Evolutionary conservation across 106 monocot species (phyloP), one percentile per base, ranked within the genome.

Genomic region (Ottelia alismoides): DNA sequence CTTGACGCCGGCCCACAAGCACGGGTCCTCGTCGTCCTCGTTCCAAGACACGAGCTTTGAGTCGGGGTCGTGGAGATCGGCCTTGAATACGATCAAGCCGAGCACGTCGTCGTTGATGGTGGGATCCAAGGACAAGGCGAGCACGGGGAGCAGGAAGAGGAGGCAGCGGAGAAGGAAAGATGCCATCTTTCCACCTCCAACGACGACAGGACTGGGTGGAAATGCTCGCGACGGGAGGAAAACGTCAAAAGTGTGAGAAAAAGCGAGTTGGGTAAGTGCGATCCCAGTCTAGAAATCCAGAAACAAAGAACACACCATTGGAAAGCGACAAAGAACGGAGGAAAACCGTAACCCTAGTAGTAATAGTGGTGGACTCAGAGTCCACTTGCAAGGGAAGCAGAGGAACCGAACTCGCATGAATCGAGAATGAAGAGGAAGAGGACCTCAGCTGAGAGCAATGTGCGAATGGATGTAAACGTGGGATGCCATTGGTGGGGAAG

Each of bases 41-140:
- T 85, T 77, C 98, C 98, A 98, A 1, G 98, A 83, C 3, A 70
- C 58, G 22, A 98, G 90, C 54, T 62, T 62, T 17, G 71, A 71
- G 1, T n/a, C 20, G 0, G 98, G 82, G 61, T 98, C 96, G 1
- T 2, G 18, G 22, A 98, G 57, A 23, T 74, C 90, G 47, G 90
- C 74, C 58, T 98, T 98, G 77, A 98, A 85, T 55, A 90, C 90
- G 59, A 98, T 79, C 25, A 98, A 76, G 30, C 90, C 98, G n/a
- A 98, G 98, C 18, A 90, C 66, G 56, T 98, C 98, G 54, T 86
- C 90, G 79, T 82, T 98, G 32, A 91, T 31, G 27, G 63, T 40
- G 16, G 66, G 61, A 11, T 59, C 70, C 19, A 60, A 47, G 28
- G 69, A 57, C 19, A 55, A 18, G 3, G 49, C 16, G 2, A 53